phyloP scores from a whole-genome alignment of 305 asterid species.

The Fraxinus greggii region DNA sequence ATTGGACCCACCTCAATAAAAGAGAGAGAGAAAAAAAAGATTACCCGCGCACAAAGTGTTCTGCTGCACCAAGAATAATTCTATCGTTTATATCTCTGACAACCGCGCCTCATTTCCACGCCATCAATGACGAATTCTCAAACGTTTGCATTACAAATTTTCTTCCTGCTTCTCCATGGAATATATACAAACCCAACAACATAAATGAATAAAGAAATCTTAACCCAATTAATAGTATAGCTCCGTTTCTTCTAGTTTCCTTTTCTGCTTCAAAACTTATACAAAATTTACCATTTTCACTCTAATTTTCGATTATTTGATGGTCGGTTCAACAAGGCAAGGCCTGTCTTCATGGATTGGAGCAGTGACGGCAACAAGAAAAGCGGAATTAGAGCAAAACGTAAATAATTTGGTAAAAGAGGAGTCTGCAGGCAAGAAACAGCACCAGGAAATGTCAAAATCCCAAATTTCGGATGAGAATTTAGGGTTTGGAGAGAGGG shows the following conservation, averaged over 20 bases:
- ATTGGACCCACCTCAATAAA: no score
- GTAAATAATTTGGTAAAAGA: slow-evolving; percentile 23
- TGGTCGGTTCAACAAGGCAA: slow-evolving; percentile 53
- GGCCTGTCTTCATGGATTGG: slow-evolving; percentile 59
- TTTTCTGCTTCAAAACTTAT: neutral
- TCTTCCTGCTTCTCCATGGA: slow-evolving; percentile 28
- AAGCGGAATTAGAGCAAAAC: slow-evolving; percentile 37
- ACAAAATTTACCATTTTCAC: neutral
- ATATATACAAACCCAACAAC: neutral
- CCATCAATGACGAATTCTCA: slow-evolving; percentile 37
- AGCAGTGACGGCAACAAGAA: slow-evolving; percentile 43
- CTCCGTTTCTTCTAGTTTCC: neutral
- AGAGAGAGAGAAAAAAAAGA: no score
- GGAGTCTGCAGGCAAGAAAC: neutral
- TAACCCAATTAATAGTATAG: neutral
- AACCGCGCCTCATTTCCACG: slow-evolving; percentile 39
- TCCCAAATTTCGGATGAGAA: slow-evolving; percentile 37
- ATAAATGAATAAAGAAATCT: neutral
- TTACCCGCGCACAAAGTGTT: no score
- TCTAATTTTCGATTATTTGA: neutral
- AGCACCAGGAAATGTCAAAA: slow-evolving; percentile 10
- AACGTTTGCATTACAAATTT: neutral
- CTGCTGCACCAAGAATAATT: no score
- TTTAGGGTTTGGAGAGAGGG: slow-evolving; percentile 63
- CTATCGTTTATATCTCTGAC: neutral